phyloP scores from a whole-genome alignment of 805 yeast genomes.

The Saccharomycopsis schoenii region DNA sequence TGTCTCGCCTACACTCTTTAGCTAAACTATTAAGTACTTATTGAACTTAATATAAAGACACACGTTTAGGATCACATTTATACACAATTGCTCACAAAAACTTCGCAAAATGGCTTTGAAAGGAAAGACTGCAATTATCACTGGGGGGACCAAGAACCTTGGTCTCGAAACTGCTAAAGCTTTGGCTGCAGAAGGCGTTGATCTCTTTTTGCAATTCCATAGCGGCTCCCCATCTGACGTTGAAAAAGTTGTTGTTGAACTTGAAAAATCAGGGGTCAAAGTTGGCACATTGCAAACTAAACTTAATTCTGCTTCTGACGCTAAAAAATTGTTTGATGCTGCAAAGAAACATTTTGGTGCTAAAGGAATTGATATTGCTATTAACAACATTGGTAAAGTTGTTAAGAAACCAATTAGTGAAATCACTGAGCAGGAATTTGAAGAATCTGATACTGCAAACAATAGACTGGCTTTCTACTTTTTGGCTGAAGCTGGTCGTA shows the following conservation, averaged over 20 bases:
- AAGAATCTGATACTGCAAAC: constrained; percentile 42
- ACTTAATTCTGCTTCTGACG: constrained; percentile 33
- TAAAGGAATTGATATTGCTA: constrained; percentile 51
- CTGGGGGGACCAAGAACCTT: constrained; percentile 56
- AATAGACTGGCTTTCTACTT: constrained; percentile 54
- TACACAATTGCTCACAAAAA: not conserved
- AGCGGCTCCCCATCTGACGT: constrained; percentile 29
- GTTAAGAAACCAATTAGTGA: constrained; percentile 49
- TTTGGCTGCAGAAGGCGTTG: constrained; percentile 45
- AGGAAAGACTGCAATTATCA: constrained; percentile 44
- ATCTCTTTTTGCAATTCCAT: constrained; percentile 47
- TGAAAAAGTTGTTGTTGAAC: constrained; percentile 24
- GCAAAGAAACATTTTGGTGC: constrained; percentile 30
- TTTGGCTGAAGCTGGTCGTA: constrained; percentile 44
- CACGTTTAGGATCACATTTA: not conserved
- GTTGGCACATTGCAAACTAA: constrained; percentile 35
- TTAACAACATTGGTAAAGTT: constrained; percentile 59
- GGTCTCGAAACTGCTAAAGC: constrained; percentile 45
- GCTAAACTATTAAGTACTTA: not conserved
- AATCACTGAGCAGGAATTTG: constrained; percentile 46
- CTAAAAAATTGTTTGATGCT: constrained; percentile 35
- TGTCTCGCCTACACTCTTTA: not conserved
- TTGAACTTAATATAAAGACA: not conserved
- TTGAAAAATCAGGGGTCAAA: constrained; percentile 27
- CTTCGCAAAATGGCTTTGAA: constrained; percentile 17